Evolutionary conservation across 352 stramenopile species (phyloP).

Genomic region (Phytophthora citricola): DNA sequence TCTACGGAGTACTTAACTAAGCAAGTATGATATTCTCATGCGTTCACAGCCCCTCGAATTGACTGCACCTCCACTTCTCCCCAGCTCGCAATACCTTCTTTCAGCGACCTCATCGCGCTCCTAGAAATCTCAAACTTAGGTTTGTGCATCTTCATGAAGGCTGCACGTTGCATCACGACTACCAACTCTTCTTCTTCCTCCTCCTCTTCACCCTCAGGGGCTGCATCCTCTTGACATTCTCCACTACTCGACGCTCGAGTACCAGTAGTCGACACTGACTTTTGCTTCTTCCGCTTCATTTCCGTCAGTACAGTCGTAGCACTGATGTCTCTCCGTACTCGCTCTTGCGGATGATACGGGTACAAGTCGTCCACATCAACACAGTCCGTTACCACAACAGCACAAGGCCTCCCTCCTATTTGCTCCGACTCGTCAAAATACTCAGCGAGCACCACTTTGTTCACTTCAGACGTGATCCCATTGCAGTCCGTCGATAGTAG

Average conservation of each 20-base stretch:
- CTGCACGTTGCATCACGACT: slow-evolving; percentile 41
- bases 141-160: slow-evolving; percentile 45
- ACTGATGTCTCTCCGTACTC: slow-evolving; percentile 48
- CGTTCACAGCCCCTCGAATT: slow-evolving; percentile 39
- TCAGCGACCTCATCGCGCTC: slow-evolving; percentile 29
- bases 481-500: slow-evolving; percentile 43
- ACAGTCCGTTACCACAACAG: slow-evolving; percentile 44
- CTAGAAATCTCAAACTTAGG: slow-evolving; percentile 31
- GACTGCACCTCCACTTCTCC: slow-evolving; percentile 40
- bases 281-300: slow-evolving; percentile 21
- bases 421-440: slow-evolving; percentile 36
- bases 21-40: neutral
- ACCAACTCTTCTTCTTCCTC: slow-evolving; percentile 34
- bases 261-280: slow-evolving; percentile 8
- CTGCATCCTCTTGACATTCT: neutral
- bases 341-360: slow-evolving; percentile 43
- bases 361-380: slow-evolving; percentile 55
- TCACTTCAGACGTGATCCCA: slow-evolving; percentile 32
- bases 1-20: too few relatives aligned
- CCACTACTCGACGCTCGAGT: neutral
- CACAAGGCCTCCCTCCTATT: slow-evolving; percentile 31
- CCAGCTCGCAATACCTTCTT: slow-evolving; percentile 42
- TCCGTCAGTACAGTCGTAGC: slow-evolving; percentile 37
- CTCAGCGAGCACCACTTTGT: slow-evolving; percentile 33
- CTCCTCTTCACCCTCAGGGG: neutral